A percentile compares a stretch with the other conserved stretches of the same genome.
phyloP scores from a whole-genome alignment of 768 basidiomycete species.

The Tricholomella constricta region DNA sequence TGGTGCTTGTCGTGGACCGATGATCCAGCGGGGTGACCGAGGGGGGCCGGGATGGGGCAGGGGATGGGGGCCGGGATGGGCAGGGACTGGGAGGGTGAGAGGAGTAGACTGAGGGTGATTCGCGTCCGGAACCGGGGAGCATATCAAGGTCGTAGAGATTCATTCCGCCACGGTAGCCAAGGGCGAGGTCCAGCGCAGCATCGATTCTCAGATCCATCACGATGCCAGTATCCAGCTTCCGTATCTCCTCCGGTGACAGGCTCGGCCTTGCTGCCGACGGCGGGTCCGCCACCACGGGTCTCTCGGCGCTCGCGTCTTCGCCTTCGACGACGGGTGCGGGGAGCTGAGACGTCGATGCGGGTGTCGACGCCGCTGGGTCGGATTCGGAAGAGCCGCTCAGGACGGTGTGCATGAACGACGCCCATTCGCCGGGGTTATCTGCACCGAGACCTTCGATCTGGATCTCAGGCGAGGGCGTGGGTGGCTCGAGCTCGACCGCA shows the following conservation, averaged over 20 bases:
- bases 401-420: slow-evolving; percentile 41
- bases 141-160: slow-evolving; percentile 42
- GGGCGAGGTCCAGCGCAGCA: slow-evolving; percentile 40
- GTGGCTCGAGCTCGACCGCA: slow-evolving; percentile 2
- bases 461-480: slow-evolving; percentile 25
- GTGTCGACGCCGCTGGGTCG: slow-evolving; percentile 13
- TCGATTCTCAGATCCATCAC: slow-evolving; percentile 41
- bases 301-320: too few relatives aligned
- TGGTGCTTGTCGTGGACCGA: slow-evolving; percentile 17
- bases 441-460: slow-evolving; percentile 34
- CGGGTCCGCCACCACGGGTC: not conserved
- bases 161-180: slow-evolving; percentile 38
- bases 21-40: slow-evolving; percentile 21
- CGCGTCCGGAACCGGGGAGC: slow-evolving; percentile 36
- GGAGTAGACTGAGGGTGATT: slow-evolving; percentile 39
- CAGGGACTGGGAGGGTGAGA: slow-evolving; percentile 34
- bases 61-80: slow-evolving; percentile 28
- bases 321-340: not conserved
- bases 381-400: slow-evolving; percentile 27
- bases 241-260: slow-evolving; percentile 39
- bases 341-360: slow-evolving; percentile 11
- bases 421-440: slow-evolving; percentile 42
- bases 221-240: slow-evolving; percentile 33
- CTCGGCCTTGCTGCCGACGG: slow-evolving; percentile 16
- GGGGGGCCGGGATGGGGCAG: slow-evolving; percentile 27